These are phyloP conservation scores for Citrus reticulata DNA, from an alignment of 345 rosid species.

Conservation along the genomic window DNA sequence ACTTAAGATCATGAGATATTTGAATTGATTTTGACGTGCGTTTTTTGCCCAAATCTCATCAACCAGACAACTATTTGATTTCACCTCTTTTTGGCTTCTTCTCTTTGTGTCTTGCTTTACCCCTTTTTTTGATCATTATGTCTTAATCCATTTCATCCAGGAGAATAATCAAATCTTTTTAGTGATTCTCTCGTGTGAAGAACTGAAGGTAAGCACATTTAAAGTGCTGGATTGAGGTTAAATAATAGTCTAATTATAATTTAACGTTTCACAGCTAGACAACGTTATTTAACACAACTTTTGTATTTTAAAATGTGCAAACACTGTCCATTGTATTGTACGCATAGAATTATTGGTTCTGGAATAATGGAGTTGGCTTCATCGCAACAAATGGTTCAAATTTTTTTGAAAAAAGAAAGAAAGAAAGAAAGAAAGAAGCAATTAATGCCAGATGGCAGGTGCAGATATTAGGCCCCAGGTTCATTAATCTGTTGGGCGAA, in stretches of 20 bases:
- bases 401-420: not conserved
- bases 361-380: not conserved
- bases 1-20: slow-evolving; percentile 6
- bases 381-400: not conserved
- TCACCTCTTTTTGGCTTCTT: slow-evolving; percentile 40
- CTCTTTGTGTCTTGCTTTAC: not conserved
- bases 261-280: too few species aligned
- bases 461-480: slow-evolving; percentile 9
- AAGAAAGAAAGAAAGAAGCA: not conserved
- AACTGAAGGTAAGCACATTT: not conserved
- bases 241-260: too few species aligned
- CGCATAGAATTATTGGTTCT: not conserved
- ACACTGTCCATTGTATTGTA: too few species aligned
- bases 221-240: too few species aligned
- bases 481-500: slow-evolving; percentile 9
- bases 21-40: slow-evolving; percentile 8
- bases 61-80: slow-evolving; percentile 8
- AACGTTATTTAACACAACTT: too few species aligned
- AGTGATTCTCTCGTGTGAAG: not conserved
- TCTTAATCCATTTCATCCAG: not conserved
- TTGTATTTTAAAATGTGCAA: too few species aligned
- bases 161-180: not conserved
- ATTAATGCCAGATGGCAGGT: not conserved
- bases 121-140: not conserved
- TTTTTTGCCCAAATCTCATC: not conserved